Base-by-base conservation (phyloP, 2,329 filamentous ascomycete species). In the Fusarium sp. region DNA sequence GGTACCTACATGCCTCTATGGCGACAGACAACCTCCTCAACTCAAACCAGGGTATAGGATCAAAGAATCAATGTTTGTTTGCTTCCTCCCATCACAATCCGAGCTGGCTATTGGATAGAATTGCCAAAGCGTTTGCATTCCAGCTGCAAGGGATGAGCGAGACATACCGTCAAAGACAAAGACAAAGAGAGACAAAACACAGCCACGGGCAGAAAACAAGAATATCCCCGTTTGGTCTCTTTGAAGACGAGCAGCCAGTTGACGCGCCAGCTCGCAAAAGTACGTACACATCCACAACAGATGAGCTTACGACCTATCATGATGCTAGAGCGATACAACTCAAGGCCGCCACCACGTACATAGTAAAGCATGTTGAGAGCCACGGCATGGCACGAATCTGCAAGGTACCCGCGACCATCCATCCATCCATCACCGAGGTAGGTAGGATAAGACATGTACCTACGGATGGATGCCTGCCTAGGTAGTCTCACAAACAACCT, bases 391-490 rank as follows among this genome's bases (percentile, higher is more conserved):
- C 58, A 65, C 48, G 47, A 44, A 49, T 52, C 67, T 69, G 67
- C 67, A 69, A 69, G 67, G 67, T 69, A 69, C 67, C 67, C 67
- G 67, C 67, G 58, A 49, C 56, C 58, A 48, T 26, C 15, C 42
- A 35, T 34, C 39, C 49, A 57, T 50, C 48, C 48, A 32, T 47
- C 47, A 38, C 19, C 38, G 29, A 22, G 52, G 35, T 40, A 41
- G 29, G 36, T 24, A 26, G 15, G 15, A 43, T 34, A 34, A 41
- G 41, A 39, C 38, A 19, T 19, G 19, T 19, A 31, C 36, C 35
- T 39, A 34, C 36, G 35, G 45, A 35, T 29, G 35, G 45, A 42
- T 22, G 29, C 34, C 13, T 51, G 34, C n/a, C n/a, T n/a, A n/a
- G n/a, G n/a, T n/a, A n/a, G 53, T 64, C 53, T 54, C 59, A 53